Evolutionary conservation across 2,329 filamentous ascomycete species (phyloP), one percentile per base, ranked within the genome.

Genomic region (Aspergillus neoniger): DNA sequence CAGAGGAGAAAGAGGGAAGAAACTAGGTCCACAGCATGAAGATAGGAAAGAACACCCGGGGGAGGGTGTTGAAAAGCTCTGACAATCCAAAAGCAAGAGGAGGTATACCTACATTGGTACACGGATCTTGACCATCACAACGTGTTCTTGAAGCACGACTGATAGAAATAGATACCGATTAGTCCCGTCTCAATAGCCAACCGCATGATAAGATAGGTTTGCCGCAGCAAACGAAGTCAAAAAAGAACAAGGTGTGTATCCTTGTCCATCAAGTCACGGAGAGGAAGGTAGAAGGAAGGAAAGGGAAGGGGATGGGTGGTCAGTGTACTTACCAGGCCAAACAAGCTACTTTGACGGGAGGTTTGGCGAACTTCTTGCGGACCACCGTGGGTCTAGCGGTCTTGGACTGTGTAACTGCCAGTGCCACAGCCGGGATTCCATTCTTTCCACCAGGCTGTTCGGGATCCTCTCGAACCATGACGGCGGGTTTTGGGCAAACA

Each of bases 301-400:
- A 65, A 12, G 8, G 28, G 30, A 36, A 36, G 32, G 32, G 32
- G 32, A 36, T 5, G 30, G 32, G 12, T 12, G 10, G 12, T 2
- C 28, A 30, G 28, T 30, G 28, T 5, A 12, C 75, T 70, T 69
- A 79, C 77, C 77, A 79, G 57, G 77, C 68, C 59, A 79, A 66
- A 71, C 77, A 79, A 47, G 77, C 77, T 68, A 79, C 75, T 67
- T 79, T 79, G 36, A 79, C 77, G 43, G 77, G 77, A 21, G 77
- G 77, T 71, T 79, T 79, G 53, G 75, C 74, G 62, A 79, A 79
- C 68, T 78, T 79, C 72, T 76, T 78, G 64, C 76, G 74, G 63
- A 72, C 66, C 63, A 73, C 71, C 51, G 69, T 69, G 65, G 72
- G 69, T 57, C 66, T 69, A 32, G 64, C 63, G 58, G 65, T 58